phyloP scores from a whole-genome alignment of 768 basidiomycete genomes.

The Boletus speciosus region DNA sequence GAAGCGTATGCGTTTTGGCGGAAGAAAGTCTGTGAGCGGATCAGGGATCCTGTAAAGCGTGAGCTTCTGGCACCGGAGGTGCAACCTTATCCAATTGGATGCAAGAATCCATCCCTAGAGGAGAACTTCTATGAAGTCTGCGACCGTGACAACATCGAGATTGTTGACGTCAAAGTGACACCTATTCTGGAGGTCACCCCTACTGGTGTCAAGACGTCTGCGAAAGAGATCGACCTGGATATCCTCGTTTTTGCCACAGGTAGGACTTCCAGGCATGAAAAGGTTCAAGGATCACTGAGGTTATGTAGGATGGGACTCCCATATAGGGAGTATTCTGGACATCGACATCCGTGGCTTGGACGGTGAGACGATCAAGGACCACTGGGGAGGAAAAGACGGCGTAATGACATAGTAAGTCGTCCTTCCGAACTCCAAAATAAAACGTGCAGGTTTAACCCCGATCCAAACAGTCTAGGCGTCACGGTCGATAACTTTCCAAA shows the following conservation, averaged over 20 bases:
- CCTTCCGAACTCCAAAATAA: neutral
- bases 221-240: slow-evolving; percentile 4
- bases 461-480: neutral
- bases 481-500: slow-evolving; percentile 8
- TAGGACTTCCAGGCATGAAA: neutral
- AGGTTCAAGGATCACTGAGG: no score
- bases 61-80: slow-evolving; percentile 7
- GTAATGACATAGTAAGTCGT: slow-evolving; percentile 6
- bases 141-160: slow-evolving; percentile 8
- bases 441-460: no score
- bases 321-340: neutral
- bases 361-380: slow-evolving; percentile 5
- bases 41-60: slow-evolving; percentile 8
- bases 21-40: slow-evolving; percentile 9
- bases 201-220: slow-evolving; percentile 1
- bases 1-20: slow-evolving; percentile 6
- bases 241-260: slow-evolving; percentile 11
- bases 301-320: slow-evolving; percentile 3
- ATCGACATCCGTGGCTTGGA: slow-evolving; percentile 7
- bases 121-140: slow-evolving; percentile 10
- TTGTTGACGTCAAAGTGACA: slow-evolving; percentile 8
- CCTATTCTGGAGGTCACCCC: slow-evolving; percentile 8
- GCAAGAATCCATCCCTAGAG: slow-evolving; percentile 6
- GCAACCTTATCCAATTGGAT: slow-evolving; percentile 5
- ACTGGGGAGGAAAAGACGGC: slow-evolving; percentile 5